phyloP scores from a whole-genome alignment of 2,329 filamentous ascomycete species.

The Fusarium pseudocircinatum region DNA sequence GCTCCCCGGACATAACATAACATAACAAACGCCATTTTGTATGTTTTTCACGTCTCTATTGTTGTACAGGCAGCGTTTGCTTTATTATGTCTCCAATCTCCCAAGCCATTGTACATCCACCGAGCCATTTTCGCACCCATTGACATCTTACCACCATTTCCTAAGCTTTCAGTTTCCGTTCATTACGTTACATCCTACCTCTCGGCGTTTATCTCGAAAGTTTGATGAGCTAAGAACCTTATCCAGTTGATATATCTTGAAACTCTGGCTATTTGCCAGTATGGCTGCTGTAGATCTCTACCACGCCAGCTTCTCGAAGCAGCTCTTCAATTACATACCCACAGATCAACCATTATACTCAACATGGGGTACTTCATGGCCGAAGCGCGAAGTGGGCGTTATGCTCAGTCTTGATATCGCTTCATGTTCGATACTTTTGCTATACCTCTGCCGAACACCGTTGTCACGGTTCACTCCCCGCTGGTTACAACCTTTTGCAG shows the following conservation, averaged over 20 bases:
- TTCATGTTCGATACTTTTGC: slow-evolving; percentile 44
- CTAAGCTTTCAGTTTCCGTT: background rate
- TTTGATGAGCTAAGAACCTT: slow-evolving; percentile 16
- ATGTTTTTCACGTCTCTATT: slow-evolving; percentile 15
- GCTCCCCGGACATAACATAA: background rate
- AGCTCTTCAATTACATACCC: slow-evolving; percentile 3
- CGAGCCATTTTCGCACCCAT: background rate
- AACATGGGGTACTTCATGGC: slow-evolving; percentile 9
- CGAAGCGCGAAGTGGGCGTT: slow-evolving; percentile 23
- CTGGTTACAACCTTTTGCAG: slow-evolving; percentile 57
- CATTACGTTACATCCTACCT: background rate
- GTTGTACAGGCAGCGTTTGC: background rate
- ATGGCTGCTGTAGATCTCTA: slow-evolving; percentile 28
- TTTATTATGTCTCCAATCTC: background rate
- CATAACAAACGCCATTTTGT: slow-evolving; percentile 17
- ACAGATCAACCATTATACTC: background rate
- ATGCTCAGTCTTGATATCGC: slow-evolving; percentile 34
- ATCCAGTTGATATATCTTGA: background rate
- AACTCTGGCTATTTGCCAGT: slow-evolving; percentile 3
- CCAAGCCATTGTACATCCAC: background rate
- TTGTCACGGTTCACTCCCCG: slow-evolving; percentile 47
- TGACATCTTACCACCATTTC: background rate
- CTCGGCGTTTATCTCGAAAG: background rate
- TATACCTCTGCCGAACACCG: slow-evolving; percentile 43
- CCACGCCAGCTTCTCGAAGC: slow-evolving; percentile 22